Evolutionary conservation across 176 grass and related monocot species (phyloP).

Genomic region (Lolium rigidum): DNA sequence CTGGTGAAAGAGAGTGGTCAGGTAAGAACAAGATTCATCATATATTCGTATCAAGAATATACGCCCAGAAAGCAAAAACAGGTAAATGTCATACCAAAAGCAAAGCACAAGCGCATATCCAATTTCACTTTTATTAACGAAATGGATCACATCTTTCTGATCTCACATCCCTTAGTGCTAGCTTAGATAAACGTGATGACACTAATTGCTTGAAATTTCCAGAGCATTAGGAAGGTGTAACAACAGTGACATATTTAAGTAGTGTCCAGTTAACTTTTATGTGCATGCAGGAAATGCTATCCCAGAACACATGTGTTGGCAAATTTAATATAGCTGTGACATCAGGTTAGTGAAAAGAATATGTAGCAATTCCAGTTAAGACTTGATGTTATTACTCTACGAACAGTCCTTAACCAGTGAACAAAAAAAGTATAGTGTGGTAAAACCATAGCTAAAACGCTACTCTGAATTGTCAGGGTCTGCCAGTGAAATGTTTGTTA

Average conservation of each 20-base stretch:
- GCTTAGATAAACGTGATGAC: background rate
- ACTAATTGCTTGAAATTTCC: conserved; percentile 2
- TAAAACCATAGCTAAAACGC: background rate
- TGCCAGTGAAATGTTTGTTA: background rate
- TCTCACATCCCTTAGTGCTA: background rate
- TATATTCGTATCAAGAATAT: background rate
- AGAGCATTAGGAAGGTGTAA: background rate
- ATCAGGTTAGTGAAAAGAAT: background rate
- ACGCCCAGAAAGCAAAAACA: background rate
- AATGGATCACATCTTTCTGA: background rate
- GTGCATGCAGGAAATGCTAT: background rate
- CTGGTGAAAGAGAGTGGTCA: conserved; percentile 45
- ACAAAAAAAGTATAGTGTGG: no score
- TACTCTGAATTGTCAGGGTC: background rate
- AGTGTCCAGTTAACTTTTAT: background rate
- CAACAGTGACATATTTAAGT: background rate
- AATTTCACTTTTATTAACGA: background rate
- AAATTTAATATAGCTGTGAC: background rate
- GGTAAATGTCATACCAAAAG: background rate
- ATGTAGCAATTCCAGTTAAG: background rate
- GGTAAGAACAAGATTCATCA: background rate
- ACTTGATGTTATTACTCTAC: background rate
- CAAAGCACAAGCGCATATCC: background rate
- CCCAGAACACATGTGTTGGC: background rate
- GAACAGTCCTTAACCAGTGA: background rate